Evolutionary conservation across 2,329 filamentous ascomycete genomes (phyloP), one percentile per base, ranked within the genome.

Genomic region (Neofusicoccum laricinum): DNA sequence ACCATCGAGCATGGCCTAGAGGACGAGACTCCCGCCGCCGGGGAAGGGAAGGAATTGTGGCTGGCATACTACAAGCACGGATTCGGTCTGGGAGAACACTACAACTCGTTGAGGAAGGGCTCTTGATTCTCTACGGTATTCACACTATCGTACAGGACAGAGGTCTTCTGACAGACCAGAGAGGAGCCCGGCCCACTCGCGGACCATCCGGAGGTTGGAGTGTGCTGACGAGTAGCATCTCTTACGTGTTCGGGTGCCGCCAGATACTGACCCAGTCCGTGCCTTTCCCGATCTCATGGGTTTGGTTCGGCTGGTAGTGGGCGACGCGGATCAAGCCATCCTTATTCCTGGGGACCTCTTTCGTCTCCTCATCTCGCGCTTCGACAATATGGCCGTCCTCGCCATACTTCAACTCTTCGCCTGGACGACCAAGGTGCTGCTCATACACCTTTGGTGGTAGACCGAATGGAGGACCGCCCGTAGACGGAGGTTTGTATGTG

Each of bases 61-160:
- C 77, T 99, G 77, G 94, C 93, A 40, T 99, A 98, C 77, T 98
- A 98, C 78, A 85, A 91, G 71, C 93, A 97, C 80, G 92, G 91
- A 55, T 98, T 96, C 76, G 94, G 94, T 1, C 81, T 99, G 57
- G 95, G 95, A 12, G 95, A 98, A 80, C 95, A 99, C 79, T 99
- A 99, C 79, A 99, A 99, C 75, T 96, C 93, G 61, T 78, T 99
- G 74, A 73, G 80, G 48, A 81, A 75, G 64, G 66, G 61, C 8
- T 11, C 48, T 36, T 63, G 43, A 63, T 45, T 45, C 15, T 17
- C 38, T 7, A 45, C 38, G 34, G 7, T 10, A 41, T 41, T 38
- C 21, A 48, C 25, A 55, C 40, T 46, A 19, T 11, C 17, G 3
- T 19, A 50, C 45, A 53, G 7, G 25, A 6, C 36, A 7, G 40